Evolutionary conservation across 2,329 filamentous ascomycete species (phyloP).

Genomic region (Cladobotryum protrusum): DNA sequence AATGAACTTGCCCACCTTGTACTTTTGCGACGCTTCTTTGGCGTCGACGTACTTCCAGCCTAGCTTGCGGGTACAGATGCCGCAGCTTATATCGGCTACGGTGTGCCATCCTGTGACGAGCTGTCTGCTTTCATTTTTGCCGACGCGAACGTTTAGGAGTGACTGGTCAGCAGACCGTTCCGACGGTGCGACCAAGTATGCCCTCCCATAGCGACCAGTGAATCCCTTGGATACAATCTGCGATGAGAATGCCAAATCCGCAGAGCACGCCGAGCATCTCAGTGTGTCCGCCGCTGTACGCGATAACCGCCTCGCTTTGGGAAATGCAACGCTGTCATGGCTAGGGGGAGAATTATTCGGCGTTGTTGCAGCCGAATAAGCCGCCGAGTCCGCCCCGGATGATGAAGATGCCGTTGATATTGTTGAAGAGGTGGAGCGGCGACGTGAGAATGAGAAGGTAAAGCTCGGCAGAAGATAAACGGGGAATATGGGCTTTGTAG

Average conservation of each 20-base stretch:
- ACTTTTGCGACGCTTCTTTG: slow-evolving; percentile 51
- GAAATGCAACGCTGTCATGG: slow-evolving; percentile 1
- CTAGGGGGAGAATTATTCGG: slow-evolving; percentile 22
- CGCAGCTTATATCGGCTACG: slow-evolving; percentile 57
- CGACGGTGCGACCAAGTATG: slow-evolving; percentile 50
- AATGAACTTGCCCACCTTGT: slow-evolving; percentile 65
- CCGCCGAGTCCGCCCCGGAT: slow-evolving; percentile 20
- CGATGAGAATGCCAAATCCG: slow-evolving; percentile 53
- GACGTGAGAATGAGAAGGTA: slow-evolving; percentile 41
- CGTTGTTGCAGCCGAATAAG: slow-evolving; percentile 23
- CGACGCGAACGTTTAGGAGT: slow-evolving; percentile 51
- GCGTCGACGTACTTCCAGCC: slow-evolving; percentile 67
- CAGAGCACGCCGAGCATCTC: slow-evolving; percentile 52
- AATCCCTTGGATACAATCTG: slow-evolving; percentile 63
- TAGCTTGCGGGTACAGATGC: slow-evolving; percentile 48
- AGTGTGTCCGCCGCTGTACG: slow-evolving; percentile 48
- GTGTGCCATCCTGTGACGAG: slow-evolving; percentile 58
- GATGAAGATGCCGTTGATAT: slow-evolving; percentile 26
- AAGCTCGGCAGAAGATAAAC: slow-evolving; percentile 48
- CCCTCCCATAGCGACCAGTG: slow-evolving; percentile 58
- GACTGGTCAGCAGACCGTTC: slow-evolving; percentile 20
- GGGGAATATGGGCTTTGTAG: slow-evolving; percentile 41
- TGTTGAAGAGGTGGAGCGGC: slow-evolving; percentile 27
- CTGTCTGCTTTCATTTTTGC: slow-evolving; percentile 48
- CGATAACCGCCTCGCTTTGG: slow-evolving; percentile 25